Conservation (phyloP, 225 moss, liverwort and hornwort genomes). For the Ulota crispa region DNA sequence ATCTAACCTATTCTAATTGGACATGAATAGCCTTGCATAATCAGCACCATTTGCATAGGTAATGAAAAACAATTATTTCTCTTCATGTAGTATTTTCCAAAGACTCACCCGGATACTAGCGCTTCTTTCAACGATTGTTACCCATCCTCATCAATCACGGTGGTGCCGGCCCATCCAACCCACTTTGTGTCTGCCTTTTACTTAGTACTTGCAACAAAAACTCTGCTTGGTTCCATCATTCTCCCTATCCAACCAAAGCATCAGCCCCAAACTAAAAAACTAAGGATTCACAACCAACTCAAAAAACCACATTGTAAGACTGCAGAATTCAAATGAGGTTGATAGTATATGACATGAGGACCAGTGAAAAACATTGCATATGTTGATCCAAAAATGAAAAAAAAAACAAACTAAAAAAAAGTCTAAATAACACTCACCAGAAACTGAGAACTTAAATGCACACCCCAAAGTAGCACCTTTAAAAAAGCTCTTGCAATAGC, state of each 20-base stretch:
- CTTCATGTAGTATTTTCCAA: background rate
- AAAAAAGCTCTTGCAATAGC: constrained; percentile 57
- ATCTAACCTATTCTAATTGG: background rate
- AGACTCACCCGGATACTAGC: constrained; percentile 54
- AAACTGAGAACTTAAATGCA: background rate
- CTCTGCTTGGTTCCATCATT: background rate
- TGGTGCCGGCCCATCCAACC: constrained; percentile 89
- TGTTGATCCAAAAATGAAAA: background rate
- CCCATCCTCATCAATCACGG: constrained; percentile 61
- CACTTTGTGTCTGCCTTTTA: constrained; percentile 76
- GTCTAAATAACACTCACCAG: background rate
- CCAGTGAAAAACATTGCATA: no score
- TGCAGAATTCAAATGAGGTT: background rate
- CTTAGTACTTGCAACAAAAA: constrained; percentile 49
- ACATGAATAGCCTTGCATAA: background rate
- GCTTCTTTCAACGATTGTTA: constrained; percentile 48
- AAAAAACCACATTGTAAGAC: background rate
- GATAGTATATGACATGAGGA: background rate
- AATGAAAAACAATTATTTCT: background rate
- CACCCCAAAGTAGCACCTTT: background rate
- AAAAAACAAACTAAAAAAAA: background rate
- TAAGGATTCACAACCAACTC: background rate
- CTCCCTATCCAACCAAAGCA: background rate
- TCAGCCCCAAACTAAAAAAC: background rate
- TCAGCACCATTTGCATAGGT: no score